Evolutionary conservation across 257 asterid genomes (phyloP).

Genomic region (Jacaranda mimosifolia): DNA sequence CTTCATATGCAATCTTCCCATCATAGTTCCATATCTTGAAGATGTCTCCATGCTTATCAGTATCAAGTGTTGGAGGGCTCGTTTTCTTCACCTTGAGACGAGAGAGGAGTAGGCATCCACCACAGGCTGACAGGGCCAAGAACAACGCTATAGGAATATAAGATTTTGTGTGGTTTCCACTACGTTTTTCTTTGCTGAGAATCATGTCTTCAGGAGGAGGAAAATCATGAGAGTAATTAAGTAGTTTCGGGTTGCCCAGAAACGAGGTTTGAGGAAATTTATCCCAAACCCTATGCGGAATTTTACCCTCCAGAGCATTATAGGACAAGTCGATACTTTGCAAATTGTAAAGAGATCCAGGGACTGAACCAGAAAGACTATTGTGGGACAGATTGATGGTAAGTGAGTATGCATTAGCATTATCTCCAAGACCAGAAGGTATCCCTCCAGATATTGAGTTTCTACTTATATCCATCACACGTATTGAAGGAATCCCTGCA

Average conservation of each 20-base stretch:
- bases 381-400: background rate
- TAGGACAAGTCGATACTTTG: background rate
- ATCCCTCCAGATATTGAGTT: background rate
- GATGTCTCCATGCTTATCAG: background rate
- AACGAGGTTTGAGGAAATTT: background rate
- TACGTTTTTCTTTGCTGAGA: background rate
- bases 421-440: background rate
- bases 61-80: background rate
- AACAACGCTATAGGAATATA: background rate
- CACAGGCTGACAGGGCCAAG: background rate
- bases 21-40: constrained; percentile 18
- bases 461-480: background rate
- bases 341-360: background rate
- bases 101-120: background rate
- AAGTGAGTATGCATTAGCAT: background rate
- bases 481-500: background rate
- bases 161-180: background rate
- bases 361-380: background rate
- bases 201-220: background rate
- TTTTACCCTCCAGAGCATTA: background rate
- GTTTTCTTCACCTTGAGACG: background rate
- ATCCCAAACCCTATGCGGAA: background rate
- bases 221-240: background rate
- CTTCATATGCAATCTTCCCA: constrained; percentile 25
- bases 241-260: background rate